These are phyloP conservation scores for Kazachstania psychrophila DNA, from an alignment of 805 yeast species.

Conservation along the genomic window DNA sequence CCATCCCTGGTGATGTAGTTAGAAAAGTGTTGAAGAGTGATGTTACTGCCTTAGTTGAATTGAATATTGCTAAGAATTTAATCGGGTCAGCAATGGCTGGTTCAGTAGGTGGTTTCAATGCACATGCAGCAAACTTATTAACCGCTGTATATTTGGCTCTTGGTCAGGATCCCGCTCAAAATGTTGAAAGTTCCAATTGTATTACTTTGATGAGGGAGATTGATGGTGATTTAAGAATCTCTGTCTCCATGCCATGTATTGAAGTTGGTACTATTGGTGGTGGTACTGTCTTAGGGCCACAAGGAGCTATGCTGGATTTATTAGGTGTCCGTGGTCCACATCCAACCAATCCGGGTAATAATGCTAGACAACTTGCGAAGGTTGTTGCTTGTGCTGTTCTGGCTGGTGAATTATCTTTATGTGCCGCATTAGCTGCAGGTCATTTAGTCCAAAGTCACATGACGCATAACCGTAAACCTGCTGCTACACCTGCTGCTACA, in stretches of 20 bases:
- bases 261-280: conserved; percentile 99
- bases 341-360: conserved; percentile 85
- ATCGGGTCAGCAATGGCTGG: conserved; percentile 99
- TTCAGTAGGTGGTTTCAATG: conserved; percentile 94
- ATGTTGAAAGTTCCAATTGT: conserved; percentile 95
- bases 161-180: conserved; percentile 99
- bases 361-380: conserved; percentile 87
- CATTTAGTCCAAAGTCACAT: conserved; percentile 96
- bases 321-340: conserved; percentile 95
- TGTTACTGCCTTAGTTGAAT: conserved; percentile 83
- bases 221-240: conserved; percentile 74
- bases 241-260: conserved; percentile 97
- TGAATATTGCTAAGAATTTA: conserved; percentile 81
- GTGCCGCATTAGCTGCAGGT: conserved; percentile 97
- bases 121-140: conserved; percentile 94
- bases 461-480: conserved; percentile 75
- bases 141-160: conserved; percentile 92
- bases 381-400: conserved; percentile 90
- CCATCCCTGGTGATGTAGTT: conserved; percentile 75
- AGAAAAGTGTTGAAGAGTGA: conserved; percentile 78
- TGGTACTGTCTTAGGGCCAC: conserved; percentile 96
- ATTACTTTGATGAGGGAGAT: conserved; percentile 86
- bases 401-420: conserved; percentile 90
- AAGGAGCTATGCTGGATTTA: conserved; percentile 89
- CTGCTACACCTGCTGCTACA: conserved; percentile 22